Conservation (phyloP, 192 early-diverging fungal genomes). For the Diversispora epigaea region DNA sequence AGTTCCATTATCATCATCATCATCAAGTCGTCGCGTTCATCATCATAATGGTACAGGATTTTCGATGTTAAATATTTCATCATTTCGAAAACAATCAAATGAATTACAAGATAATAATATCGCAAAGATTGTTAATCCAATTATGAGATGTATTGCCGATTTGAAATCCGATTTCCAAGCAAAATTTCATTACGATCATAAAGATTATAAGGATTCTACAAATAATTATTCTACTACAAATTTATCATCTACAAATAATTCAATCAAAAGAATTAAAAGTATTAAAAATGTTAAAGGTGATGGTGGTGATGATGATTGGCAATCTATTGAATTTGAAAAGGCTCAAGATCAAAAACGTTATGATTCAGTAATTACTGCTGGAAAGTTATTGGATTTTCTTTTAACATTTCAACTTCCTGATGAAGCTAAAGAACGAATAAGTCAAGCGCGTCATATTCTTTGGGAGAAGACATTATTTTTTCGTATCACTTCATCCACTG, state of each 20-base stretch:
- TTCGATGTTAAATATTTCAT: neutral
- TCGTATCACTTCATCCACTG: neutral
- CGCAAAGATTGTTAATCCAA: slow-evolving; percentile 3
- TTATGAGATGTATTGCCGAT: slow-evolving; percentile 3
- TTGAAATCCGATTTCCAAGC: neutral
- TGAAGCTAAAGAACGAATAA: slow-evolving; percentile 1
- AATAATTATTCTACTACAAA: neutral
- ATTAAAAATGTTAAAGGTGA: neutral
- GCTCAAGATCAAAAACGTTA: slow-evolving; percentile 6
- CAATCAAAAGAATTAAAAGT: too few relatives aligned
- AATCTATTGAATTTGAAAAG: neutral
- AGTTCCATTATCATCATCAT: neutral
- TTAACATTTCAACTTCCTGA: neutral
- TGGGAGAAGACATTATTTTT: neutral
- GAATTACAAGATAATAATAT: neutral
- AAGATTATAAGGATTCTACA: neutral
- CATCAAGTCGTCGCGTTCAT: neutral
- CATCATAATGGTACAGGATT: neutral
- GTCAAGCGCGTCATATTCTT: slow-evolving; percentile 11
- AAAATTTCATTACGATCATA: neutral
- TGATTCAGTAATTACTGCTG: neutral
- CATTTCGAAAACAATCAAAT: too few relatives aligned
- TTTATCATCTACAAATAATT: neutral
- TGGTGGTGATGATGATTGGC: neutral
- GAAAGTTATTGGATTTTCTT: neutral